These are phyloP conservation scores for Camellia oleifera DNA, from an alignment of 179 eudicot species.

Conservation along the genomic window DNA sequence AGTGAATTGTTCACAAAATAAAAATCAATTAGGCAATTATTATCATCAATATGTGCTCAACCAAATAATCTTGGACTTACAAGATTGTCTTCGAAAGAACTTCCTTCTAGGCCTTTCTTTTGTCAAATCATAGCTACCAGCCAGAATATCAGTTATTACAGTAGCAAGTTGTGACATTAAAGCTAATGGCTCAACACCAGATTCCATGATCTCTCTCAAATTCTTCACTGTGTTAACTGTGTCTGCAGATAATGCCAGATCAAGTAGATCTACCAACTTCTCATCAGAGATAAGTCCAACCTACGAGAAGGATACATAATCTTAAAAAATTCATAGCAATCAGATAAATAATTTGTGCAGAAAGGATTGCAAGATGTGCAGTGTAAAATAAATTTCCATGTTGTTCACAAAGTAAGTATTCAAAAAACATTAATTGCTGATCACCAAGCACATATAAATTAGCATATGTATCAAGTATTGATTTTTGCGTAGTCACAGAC, in stretches of 20 bases:
- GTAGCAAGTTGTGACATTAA: constrained; percentile 98
- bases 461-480: not conserved
- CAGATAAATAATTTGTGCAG: constrained; percentile 73
- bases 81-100: constrained; percentile 70
- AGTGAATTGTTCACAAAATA: not conserved
- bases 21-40: not conserved
- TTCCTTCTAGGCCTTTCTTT: constrained; percentile 68
- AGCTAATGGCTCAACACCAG: constrained; percentile 92
- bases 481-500: not conserved
- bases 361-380: not conserved
- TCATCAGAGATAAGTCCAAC: constrained; percentile 95
- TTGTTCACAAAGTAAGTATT: not conserved
- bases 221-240: constrained; percentile 90
- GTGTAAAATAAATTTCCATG: not conserved
- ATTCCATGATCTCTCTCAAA: constrained; percentile 90
- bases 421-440: not conserved
- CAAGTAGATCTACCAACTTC: constrained; percentile 91
- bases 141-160: constrained; percentile 88
- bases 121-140: constrained; percentile 75
- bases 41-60: not conserved
- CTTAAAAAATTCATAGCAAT: constrained; percentile 15
- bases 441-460: not conserved
- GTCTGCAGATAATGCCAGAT: constrained; percentile 97
- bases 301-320: constrained; percentile 35
- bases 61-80: constrained; percentile 45